These are phyloP conservation scores for Fusarium marasasianum DNA, from an alignment of 2,329 filamentous ascomycete species.

Conservation along the genomic window DNA sequence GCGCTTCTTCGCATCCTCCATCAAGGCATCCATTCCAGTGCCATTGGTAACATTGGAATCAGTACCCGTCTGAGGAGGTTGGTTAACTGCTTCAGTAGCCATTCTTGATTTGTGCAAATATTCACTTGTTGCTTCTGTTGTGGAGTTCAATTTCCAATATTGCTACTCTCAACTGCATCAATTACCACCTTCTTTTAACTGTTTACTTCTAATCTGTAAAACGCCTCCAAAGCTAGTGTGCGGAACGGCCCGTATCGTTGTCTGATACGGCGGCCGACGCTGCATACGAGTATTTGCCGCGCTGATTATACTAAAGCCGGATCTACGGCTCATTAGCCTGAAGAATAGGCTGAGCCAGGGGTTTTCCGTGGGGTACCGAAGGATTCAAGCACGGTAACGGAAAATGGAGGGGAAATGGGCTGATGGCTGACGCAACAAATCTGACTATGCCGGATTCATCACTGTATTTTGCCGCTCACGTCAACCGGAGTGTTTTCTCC, in stretches of 20 bases:
- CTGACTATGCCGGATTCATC: background rate
- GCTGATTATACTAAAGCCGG: background rate
- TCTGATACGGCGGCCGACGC: background rate
- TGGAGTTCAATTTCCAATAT: background rate
- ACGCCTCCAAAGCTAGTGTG: background rate
- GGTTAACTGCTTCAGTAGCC: background rate
- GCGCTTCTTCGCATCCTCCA: slow-evolving; percentile 2
- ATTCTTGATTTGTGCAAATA: background rate
- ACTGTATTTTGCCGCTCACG: background rate
- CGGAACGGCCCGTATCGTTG: background rate
- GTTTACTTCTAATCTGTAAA: too few relatives aligned
- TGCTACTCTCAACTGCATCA: background rate
- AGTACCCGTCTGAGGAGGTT: background rate
- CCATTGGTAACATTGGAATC: background rate
- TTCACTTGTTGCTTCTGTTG: background rate
- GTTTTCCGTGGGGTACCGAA: background rate
- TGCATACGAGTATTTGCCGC: background rate
- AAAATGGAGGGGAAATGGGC: background rate
- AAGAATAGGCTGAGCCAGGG: background rate
- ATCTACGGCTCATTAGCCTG: background rate
- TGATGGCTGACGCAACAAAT: background rate
- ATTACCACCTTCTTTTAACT: background rate
- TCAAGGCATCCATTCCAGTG: slow-evolving; percentile 2
- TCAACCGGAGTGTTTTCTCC: background rate
- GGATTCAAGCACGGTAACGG: background rate